Evolutionary conservation across 78 protist genomes (phyloP).

Genomic region (Guillardia theta): DNA sequence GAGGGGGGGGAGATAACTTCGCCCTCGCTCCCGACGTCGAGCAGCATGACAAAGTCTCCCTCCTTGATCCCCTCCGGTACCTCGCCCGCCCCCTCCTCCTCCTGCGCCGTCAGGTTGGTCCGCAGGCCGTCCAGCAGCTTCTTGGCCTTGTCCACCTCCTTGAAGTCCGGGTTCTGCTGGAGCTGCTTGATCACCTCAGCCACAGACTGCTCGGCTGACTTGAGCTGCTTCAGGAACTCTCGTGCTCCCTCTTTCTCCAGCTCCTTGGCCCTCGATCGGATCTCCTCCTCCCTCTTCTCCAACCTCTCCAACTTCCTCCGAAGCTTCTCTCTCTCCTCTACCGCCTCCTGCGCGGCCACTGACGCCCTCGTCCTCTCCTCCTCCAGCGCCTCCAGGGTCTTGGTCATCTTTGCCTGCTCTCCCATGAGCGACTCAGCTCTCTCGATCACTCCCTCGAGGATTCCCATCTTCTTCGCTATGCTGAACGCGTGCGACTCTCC

Average conservation of each 20-base stretch:
- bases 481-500: slow-evolving; percentile 5
- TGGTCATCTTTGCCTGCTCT: slow-evolving; percentile 7
- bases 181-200: background rate
- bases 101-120: background rate
- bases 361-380: background rate
- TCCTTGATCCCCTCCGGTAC: background rate
- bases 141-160: background rate
- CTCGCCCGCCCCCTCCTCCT: background rate
- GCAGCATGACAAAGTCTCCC: background rate
- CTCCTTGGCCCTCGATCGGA: background rate
- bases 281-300: background rate
- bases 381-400: background rate
- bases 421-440: background rate
- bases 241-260: background rate
- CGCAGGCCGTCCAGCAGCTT: background rate
- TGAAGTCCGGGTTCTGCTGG: background rate
- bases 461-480: background rate
- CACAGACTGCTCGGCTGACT: background rate
- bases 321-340: background rate
- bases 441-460: background rate
- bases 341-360: background rate
- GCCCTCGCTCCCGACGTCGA: background rate
- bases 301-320: background rate
- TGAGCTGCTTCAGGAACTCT: background rate
- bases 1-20: background rate